These are phyloP conservation scores for Sporothrix pallida DNA, from an alignment of 2,329 filamentous ascomycete genomes.

Conservation along the genomic window DNA sequence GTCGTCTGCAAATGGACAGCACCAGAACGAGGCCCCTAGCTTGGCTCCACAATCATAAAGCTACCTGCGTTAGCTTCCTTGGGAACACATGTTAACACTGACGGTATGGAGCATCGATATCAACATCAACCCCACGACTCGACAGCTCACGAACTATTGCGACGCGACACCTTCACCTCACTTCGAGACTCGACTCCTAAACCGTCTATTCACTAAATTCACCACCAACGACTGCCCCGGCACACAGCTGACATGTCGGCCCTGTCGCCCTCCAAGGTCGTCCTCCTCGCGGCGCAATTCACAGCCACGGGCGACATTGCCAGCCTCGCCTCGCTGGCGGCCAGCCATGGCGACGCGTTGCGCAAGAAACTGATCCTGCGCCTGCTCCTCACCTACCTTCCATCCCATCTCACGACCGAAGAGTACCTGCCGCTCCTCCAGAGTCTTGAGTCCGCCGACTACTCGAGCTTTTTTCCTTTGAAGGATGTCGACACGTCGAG, in stretches of 20 bases:
- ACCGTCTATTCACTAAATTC: neutral
- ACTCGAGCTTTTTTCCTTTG: constrained; percentile 41
- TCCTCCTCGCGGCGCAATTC: constrained; percentile 74
- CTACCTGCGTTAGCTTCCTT: constrained; percentile 26
- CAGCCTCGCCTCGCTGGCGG: constrained; percentile 65
- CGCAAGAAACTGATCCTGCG: constrained; percentile 69
- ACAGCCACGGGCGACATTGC: constrained; percentile 69
- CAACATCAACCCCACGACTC: constrained; percentile 22
- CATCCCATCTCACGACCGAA: constrained; percentile 70
- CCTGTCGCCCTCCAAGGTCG: constrained; percentile 69
- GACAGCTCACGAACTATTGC: neutral
- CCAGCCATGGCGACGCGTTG: constrained; percentile 62
- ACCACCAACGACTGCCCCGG: neutral
- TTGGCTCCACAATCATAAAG: constrained; percentile 25
- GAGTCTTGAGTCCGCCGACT: constrained; percentile 58
- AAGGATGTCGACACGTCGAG: constrained; percentile 59
- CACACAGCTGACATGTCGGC: constrained; percentile 36
- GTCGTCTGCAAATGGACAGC: constrained; percentile 37
- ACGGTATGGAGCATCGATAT: neutral
- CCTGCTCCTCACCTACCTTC: constrained; percentile 77
- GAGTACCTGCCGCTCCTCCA: constrained; percentile 67
- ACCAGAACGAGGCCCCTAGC: constrained; percentile 8
- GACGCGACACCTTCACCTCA: neutral
- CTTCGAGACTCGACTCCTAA: too few relatives aligned
- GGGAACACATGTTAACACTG: constrained; percentile 31